Percentiles rank a stretch among this genome's conserved stretches.
These are phyloP conservation scores for Trichoderma brevicompactum DNA, from an alignment of 2,329 filamentous ascomycete species.

Conservation along the genomic window DNA sequence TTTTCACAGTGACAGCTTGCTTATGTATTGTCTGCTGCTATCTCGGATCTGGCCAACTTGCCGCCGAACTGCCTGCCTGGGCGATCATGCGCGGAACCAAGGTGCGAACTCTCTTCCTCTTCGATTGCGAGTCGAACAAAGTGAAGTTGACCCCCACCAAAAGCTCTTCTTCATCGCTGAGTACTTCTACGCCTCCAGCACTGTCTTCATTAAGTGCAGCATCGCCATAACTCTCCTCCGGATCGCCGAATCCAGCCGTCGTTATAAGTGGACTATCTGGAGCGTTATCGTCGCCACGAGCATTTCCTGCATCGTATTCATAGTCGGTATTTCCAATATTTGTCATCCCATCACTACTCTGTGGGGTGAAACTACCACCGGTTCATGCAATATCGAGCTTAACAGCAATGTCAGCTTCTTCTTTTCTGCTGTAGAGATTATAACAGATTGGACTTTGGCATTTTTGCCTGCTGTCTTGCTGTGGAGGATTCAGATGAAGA, in stretches of 20 bases:
- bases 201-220: conserved; percentile 22
- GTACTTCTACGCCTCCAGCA: conserved; percentile 20
- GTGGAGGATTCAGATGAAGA: conserved; percentile 17
- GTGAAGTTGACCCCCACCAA: neutral
- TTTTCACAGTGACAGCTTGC: conserved; percentile 17
- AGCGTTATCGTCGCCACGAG: conserved; percentile 17
- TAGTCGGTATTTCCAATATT: conserved; percentile 23
- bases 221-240: conserved; percentile 21
- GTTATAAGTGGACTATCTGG: conserved; percentile 22
- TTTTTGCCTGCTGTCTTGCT: conserved; percentile 17
- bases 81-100: conserved; percentile 23
- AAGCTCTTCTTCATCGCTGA: conserved; percentile 26
- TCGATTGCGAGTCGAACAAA: neutral
- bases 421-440: conserved; percentile 21
- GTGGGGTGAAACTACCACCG: conserved; percentile 21
- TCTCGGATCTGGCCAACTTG: conserved; percentile 22
- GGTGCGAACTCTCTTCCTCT: neutral
- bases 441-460: conserved; percentile 16
- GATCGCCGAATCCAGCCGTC: conserved; percentile 18
- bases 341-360: conserved; percentile 24
- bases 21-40: conserved; percentile 20
- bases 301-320: conserved; percentile 23
- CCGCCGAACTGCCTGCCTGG: neutral
- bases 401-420: conserved; percentile 25
- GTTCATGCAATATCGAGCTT: conserved; percentile 16